Base-by-base conservation (phyloP, 2,329 filamentous ascomycete genomes). In the Aureobasidium sp. region DNA sequence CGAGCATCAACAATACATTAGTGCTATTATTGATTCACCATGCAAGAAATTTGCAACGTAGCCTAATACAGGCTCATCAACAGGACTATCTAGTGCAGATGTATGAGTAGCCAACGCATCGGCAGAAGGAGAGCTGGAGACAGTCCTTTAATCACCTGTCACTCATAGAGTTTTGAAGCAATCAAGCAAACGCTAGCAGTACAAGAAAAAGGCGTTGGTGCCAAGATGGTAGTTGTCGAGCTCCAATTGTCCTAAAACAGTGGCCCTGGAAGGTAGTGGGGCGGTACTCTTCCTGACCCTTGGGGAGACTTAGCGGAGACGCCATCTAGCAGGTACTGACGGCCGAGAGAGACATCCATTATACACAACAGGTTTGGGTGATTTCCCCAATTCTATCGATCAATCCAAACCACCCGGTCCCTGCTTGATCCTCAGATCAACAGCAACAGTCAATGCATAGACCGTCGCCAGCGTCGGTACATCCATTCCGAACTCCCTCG, bases 401-500 rank as follows among this genome's bases (percentile, higher is more conserved):
- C 25, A 54, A 15, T 17, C n/a, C 37, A 29, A 11, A 13, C 17
- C 23, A 31, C 35, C 21, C 42, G 40, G 19, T 29, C 19, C 33
- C 17, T 38, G 42, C 33, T 38, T 38, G 27, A 69, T 60, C 53
- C 66, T 69, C 57, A 42, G 47, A 63, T 70, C 62, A 3, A 70
- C 63, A n/a, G 67, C 67, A 37, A 60, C 64, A 23, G 63, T 66
- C 61, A 69, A 55, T 5, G 73, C 69, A 64, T 74, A 74, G 5
- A 78, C 63, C 27, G 73, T 70, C 64, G 73, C 74, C 63, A 78
- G 62, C 15, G 69, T 71, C 1, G 75, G 75, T 2, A 73, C 73
- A 19, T 68, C 63, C 25, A 78, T 69, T 0, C 72, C 71, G 17
- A 74, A 65, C 60, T 77, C 74, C 50, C 67, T 70, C 2, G 74